phyloP scores from a whole-genome alignment of 2,329 filamentous ascomycete genomes.

The Penicillium hordei region DNA sequence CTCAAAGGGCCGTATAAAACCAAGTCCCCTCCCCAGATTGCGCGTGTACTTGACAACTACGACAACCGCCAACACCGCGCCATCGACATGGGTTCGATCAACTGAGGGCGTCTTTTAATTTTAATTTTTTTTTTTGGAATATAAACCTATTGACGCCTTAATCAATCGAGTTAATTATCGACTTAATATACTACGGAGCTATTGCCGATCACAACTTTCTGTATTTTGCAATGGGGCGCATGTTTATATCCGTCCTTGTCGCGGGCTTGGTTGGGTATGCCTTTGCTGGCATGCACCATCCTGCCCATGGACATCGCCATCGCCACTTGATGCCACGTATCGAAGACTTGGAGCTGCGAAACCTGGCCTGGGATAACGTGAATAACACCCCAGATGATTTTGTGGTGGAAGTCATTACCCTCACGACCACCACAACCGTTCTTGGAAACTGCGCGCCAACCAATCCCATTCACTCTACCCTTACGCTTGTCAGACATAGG shows the following conservation, averaged over 20 bases:
- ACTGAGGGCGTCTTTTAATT: neutral
- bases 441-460: conserved; percentile 12
- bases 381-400: conserved; percentile 7
- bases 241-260: conserved; percentile 27
- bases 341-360: conserved; percentile 1
- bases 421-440: conserved; percentile 18
- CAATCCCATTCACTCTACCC: neutral
- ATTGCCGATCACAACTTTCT: neutral
- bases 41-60: neutral
- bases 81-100: conserved; percentile 1
- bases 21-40: conserved; percentile 1
- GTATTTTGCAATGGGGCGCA: conserved; percentile 31
- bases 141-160: neutral
- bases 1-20: conserved; percentile 4
- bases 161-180: neutral
- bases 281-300: conserved; percentile 30
- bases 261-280: conserved; percentile 25
- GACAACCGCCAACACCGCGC: neutral
- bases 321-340: conserved; percentile 4
- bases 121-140: neutral
- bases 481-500: neutral
- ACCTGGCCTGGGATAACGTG: neutral
- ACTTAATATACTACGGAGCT: neutral
- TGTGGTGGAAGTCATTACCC: conserved; percentile 15
- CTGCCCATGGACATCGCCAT: conserved; percentile 18